phyloP scores from a whole-genome alignment of 2,329 filamentous ascomycete species.

The Neofusicoccum sp. region DNA sequence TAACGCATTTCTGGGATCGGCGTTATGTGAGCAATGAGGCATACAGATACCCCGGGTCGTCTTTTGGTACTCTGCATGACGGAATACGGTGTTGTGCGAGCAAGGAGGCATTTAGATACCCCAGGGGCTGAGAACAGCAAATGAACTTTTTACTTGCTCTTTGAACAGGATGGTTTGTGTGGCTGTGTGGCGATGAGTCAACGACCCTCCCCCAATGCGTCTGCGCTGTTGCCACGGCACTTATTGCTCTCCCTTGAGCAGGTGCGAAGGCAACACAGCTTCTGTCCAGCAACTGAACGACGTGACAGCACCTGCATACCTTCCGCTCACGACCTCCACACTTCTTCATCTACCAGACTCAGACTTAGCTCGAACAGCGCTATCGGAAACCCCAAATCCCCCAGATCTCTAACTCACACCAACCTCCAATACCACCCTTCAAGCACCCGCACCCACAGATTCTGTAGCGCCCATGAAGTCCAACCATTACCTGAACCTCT shows the following conservation, averaged over 20 bases:
- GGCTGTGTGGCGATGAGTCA: neutral
- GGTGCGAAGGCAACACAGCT: neutral
- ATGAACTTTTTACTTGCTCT: neutral
- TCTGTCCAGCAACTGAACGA: neutral
- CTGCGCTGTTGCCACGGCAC: no score
- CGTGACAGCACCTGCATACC: neutral
- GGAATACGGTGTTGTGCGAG: conserved; percentile 12
- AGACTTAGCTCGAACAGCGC: no score
- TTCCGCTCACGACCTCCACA: neutral
- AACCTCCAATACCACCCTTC: no score
- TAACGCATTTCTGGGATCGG: conserved; percentile 15
- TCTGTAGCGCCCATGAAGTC: conserved; percentile 43
- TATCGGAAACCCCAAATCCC: no score
- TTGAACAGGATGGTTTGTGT: neutral
- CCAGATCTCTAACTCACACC: neutral
- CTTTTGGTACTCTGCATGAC: conserved; percentile 14
- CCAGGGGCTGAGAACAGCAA: conserved; percentile 2
- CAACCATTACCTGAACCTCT: conserved; percentile 51
- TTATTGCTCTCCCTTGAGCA: no score
- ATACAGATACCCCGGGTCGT: conserved; percentile 12
- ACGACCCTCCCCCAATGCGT: no score
- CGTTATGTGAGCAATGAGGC: conserved; percentile 19
- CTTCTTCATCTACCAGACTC: neutral
- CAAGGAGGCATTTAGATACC: conserved; percentile 10
- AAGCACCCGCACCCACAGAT: no score